Percentiles rank a stretch among this genome's conserved stretches.
phyloP scores from a whole-genome alignment of 2,329 filamentous ascomycete species.

The Mycogone perniciosa region DNA sequence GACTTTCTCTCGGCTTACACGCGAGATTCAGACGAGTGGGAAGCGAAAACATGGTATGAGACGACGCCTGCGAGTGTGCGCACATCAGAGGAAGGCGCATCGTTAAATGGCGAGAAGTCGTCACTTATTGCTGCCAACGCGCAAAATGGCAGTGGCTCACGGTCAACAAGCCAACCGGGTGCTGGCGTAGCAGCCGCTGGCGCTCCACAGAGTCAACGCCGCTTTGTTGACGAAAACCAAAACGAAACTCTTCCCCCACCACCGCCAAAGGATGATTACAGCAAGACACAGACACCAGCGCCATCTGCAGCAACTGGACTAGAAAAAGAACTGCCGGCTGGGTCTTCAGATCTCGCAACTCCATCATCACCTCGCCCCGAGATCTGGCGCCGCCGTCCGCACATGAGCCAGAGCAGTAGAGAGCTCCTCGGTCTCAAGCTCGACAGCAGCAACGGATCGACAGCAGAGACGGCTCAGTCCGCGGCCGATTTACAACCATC shows the following conservation, averaged over 20 bases:
- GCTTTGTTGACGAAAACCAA: not conserved
- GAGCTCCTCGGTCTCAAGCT: conserved; percentile 45
- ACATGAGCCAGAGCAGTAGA: conserved; percentile 41
- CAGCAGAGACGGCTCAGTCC: conserved; percentile 27
- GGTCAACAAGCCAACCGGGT: conserved; percentile 1
- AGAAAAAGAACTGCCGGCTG: conserved; percentile 8
- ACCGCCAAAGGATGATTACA: conserved; percentile 14
- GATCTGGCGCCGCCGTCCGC: conserved; percentile 46
- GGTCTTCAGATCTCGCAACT: conserved; percentile 15
- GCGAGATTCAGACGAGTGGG: conserved; percentile 38
- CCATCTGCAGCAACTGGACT: not conserved
- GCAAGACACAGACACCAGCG: not conserved
- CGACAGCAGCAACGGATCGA: conserved; percentile 44
- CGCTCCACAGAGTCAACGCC: conserved; percentile 2
- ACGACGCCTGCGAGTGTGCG: conserved; percentile 4
- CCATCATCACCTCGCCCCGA: conserved; percentile 27
- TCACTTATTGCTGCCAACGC: not conserved
- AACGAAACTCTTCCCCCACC: conserved; percentile 3
- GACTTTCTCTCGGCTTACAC: conserved; percentile 53
- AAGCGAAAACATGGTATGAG: conserved; percentile 17
- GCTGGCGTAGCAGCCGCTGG: not conserved
- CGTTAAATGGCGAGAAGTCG: not conserved
- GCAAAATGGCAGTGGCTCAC: conserved; percentile 10
- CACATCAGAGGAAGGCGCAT: conserved; percentile 15
- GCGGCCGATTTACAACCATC: not conserved